Conservation (phyloP, 108 stramenopile genomes). For the Fistulifera pelliculosa region DNA sequence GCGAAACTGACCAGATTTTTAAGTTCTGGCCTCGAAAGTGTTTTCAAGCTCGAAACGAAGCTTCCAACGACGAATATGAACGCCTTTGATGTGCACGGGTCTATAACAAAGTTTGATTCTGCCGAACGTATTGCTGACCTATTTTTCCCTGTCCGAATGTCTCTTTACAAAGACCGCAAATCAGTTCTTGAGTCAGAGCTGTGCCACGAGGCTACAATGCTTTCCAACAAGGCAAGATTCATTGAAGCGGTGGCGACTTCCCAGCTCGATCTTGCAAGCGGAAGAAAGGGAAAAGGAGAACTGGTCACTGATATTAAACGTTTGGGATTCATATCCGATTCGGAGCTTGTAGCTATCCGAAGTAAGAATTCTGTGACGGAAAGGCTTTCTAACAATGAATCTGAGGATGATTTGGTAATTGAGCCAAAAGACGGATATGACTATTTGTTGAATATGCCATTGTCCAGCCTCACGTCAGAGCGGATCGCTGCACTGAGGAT, state of each 20-base stretch:
- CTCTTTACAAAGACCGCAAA: slow-evolving; percentile 70
- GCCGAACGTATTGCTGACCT: slow-evolving; percentile 67
- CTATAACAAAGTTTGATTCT: slow-evolving; percentile 52
- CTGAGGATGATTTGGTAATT: slow-evolving; percentile 1
- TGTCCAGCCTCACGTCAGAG: slow-evolving; percentile 71
- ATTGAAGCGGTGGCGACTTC: slow-evolving; percentile 62
- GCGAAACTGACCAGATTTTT: slow-evolving; percentile 37
- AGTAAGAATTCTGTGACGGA: slow-evolving; percentile 34
- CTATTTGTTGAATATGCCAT: slow-evolving; percentile 77
- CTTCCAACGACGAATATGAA: slow-evolving; percentile 85
- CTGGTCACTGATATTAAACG: slow-evolving; percentile 48
- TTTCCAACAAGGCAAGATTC: slow-evolving; percentile 75
- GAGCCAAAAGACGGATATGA: slow-evolving; percentile 31
- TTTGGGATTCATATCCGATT: slow-evolving; percentile 40
- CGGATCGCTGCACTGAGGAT: slow-evolving; percentile 55
- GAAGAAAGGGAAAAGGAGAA: slow-evolving; percentile 58
- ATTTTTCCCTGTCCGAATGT: slow-evolving; percentile 66
- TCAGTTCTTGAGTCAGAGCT: slow-evolving; percentile 56
- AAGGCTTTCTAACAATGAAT: slow-evolving; percentile 6
- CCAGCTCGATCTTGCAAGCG: slow-evolving; percentile 54
- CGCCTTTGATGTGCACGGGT: slow-evolving; percentile 57
- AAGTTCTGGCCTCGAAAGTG: slow-evolving; percentile 38
- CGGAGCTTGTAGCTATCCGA: slow-evolving; percentile 43
- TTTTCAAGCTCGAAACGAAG: slow-evolving; percentile 52
- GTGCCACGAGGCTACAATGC: slow-evolving; percentile 42